Percentiles rank a stretch among this genome's conserved stretches.
phyloP scores from a whole-genome alignment of 305 asterid species.

The Solanum aculeatissimum region DNA sequence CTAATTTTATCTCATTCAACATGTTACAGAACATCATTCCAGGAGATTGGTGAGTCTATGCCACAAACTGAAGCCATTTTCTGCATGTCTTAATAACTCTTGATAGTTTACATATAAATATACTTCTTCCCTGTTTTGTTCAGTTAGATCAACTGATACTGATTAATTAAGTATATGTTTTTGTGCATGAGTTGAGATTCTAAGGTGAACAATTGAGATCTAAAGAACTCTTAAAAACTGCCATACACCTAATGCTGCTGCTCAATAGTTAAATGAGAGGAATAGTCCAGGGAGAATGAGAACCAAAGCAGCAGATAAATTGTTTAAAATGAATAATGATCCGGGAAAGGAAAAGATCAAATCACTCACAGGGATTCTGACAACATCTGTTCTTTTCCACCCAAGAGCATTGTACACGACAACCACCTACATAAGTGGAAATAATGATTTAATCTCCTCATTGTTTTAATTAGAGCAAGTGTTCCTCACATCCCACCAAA shows the following conservation, averaged over 20 bases:
- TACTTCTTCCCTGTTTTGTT: background rate
- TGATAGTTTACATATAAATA: background rate
- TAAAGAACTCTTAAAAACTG: background rate
- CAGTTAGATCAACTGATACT: background rate
- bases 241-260: background rate
- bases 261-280: background rate
- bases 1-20: background rate
- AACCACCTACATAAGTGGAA: conserved; percentile 40
- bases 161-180: background rate
- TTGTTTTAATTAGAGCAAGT: background rate
- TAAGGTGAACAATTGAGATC: background rate
- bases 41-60: background rate
- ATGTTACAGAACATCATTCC: background rate
- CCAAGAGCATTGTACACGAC: conserved; percentile 85
- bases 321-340: background rate
- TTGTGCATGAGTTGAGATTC: background rate
- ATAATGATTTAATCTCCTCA: background rate
- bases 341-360: background rate
- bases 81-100: background rate
- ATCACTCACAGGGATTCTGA: conserved; percentile 80
- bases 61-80: background rate
- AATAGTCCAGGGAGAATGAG: background rate
- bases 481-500: background rate
- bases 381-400: conserved; percentile 74
- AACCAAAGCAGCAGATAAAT: background rate